Base-by-base conservation (phyloP, 768 basidiomycete genomes). In the Boletales sp. region DNA sequence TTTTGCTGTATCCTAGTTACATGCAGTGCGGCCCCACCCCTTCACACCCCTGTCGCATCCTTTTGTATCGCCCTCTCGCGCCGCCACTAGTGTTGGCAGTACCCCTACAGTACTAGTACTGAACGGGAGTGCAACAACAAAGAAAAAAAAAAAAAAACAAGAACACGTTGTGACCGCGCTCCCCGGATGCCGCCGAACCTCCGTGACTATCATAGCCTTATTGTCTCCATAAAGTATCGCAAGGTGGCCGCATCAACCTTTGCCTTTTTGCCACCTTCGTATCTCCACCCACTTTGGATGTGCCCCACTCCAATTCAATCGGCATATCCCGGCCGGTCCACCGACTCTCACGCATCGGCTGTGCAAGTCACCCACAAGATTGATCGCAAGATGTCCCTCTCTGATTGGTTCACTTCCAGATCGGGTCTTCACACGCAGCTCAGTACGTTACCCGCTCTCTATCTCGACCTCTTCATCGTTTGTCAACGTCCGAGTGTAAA, bases 261-360 rank as follows among this genome's bases (percentile, higher is more conserved):
- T 41, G 32, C 9, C 18, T 39, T 42, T 28, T 44, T 45, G 46
- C 50, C 55, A 28, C 49, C 50, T 34, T 49, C 53, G 41, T 63
- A 62, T 65, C 63, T 56, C 63, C 59, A 56, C 59, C 63, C 59
- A 56, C 59, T 54, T 21, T 50, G 30, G 41, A 38, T 21, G 40
- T 37, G 44, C 53, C 48, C 46, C 56, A 55, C 51, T 54, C 7
- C 56, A 42, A 65, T 69, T 69, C 59, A 68, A 35, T 68, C 65
- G 65, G 65, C 43, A 52, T 46, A 2, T 35, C 10, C 65, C 65
- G 64, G 19, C 38, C 44, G 35, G 30, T 2, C 10, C 2, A 25
- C 1, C n/a, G 30, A 28, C 49, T 68, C 64, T 48, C 64, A 68
- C 66, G 66, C 46, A 39, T 45, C 53, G 64, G 64, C 64, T 63